Percentiles rank a stretch among this genome's conserved stretches.
phyloP scores from a whole-genome alignment of 805 yeast genomes.

The Hanseniaspora lachancei region DNA sequence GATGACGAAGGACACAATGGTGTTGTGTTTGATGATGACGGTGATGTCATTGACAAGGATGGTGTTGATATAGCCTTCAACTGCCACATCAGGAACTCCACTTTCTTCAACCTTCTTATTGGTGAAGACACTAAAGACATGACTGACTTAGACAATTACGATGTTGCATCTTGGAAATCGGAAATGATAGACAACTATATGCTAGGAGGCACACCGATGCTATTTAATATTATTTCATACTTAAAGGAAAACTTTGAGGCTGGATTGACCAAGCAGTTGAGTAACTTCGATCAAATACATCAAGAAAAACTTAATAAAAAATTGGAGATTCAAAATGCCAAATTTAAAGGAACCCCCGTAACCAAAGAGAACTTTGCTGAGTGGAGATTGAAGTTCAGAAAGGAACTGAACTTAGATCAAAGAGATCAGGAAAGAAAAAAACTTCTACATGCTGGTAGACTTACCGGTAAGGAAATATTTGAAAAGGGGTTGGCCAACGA shows the following conservation, averaged over 20 bases:
- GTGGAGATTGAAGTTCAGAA: slow-evolving; percentile 65
- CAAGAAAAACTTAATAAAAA: slow-evolving; percentile 47
- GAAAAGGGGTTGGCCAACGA: slow-evolving; percentile 76
- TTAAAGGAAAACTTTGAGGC: slow-evolving; percentile 73
- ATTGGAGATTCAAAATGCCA: slow-evolving; percentile 76
- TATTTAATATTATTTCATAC: slow-evolving; percentile 64
- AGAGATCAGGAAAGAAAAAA: slow-evolving; percentile 39
- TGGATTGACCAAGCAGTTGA: slow-evolving; percentile 46
- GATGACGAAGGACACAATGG: slow-evolving; percentile 2
- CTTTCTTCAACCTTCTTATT: background rate
- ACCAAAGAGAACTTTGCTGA: slow-evolving; percentile 56
- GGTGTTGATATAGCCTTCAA: slow-evolving; percentile 9
- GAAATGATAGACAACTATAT: slow-evolving; percentile 35
- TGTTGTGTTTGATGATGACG: slow-evolving; percentile 11
- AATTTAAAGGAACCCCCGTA: slow-evolving; percentile 82
- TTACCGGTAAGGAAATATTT: slow-evolving; percentile 81
- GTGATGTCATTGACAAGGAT: slow-evolving; percentile 11
- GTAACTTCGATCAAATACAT: slow-evolving; percentile 39
- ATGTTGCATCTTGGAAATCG: background rate
- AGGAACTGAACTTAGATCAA: slow-evolving; percentile 58
- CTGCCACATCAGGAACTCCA: slow-evolving; percentile 9
- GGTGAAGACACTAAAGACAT: slow-evolving; percentile 2
- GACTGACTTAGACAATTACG: slow-evolving; percentile 8
- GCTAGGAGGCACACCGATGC: slow-evolving; percentile 81
- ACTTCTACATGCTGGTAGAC: slow-evolving; percentile 56